Conservation (phyloP, 2,329 filamentous ascomycete species). For the Lachnellula subtilissima region DNA sequence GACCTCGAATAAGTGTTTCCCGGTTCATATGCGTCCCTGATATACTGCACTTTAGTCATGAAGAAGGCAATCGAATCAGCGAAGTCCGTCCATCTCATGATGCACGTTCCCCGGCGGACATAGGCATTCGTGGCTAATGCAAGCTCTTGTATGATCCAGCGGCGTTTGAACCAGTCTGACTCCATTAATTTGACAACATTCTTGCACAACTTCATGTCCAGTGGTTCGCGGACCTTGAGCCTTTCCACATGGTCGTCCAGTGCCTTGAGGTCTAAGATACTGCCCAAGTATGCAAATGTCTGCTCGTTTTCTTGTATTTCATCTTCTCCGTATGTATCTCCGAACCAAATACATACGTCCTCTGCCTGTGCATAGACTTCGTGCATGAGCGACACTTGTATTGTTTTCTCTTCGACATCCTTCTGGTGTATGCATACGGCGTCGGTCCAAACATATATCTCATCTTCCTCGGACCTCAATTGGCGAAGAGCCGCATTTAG, state of each 20-base stretch:
- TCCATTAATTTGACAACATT: conserved; percentile 15
- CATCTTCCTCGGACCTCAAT: neutral
- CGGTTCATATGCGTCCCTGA: neutral
- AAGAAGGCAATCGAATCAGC: conserved; percentile 9
- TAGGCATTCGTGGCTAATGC: conserved; percentile 31
- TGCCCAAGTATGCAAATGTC: conserved; percentile 6
- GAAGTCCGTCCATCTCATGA: conserved; percentile 35
- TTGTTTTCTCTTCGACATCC: neutral
- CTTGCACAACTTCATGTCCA: neutral
- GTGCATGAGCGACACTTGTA: neutral
- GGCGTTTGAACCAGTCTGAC: conserved; percentile 34
- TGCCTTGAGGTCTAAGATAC: neutral
- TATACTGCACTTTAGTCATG: neutral
- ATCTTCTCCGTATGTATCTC: neutral
- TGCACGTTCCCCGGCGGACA: conserved; percentile 33
- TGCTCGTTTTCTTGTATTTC: conserved; percentile 2
- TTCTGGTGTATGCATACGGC: conserved; percentile 6
- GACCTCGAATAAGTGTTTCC: too few species aligned
- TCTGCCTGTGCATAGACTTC: neutral
- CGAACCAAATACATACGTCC: conserved; percentile 11
- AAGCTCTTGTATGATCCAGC: conserved; percentile 40
- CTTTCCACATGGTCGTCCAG: neutral
- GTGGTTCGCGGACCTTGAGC: neutral
- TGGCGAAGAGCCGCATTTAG: neutral
- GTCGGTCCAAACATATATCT: conserved; percentile 1